Evolutionary conservation across 164 flowering plant genomes (phyloP).

Genomic region (Amborella trichopoda): DNA sequence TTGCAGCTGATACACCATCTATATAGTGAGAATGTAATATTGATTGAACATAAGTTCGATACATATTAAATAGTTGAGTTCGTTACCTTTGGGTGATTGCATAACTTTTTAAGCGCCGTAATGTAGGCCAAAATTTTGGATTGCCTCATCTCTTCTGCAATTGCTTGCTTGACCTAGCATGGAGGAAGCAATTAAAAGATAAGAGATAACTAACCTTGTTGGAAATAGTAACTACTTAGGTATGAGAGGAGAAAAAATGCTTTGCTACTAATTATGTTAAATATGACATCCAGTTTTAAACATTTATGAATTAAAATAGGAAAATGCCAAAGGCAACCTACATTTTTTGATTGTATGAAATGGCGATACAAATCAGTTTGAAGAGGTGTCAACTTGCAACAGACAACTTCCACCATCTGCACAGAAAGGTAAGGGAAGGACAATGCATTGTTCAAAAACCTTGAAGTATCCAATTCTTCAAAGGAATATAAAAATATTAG

Average conservation of each 20-base stretch:
- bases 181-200: neutral
- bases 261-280: no score
- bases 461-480: no score
- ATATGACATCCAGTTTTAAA: no score
- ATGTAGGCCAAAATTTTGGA: slow-evolving; percentile 91
- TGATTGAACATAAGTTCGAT: no score
- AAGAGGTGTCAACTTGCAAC: slow-evolving; percentile 93
- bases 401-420: slow-evolving; percentile 97
- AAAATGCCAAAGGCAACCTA: slow-evolving; percentile 25
- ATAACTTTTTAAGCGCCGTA: slow-evolving; percentile 95
- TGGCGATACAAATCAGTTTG: slow-evolving; percentile 75
- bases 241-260: no score
- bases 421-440: slow-evolving; percentile 1
- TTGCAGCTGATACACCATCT: no score
- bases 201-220: neutral
- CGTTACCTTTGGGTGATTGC: slow-evolving; percentile 98
- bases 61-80: no score
- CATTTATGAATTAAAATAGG: no score
- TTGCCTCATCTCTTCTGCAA: slow-evolving; percentile 66
- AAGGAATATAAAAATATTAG: no score
- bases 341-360: slow-evolving; percentile 95
- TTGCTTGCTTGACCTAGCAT: slow-evolving; percentile 51
- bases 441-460: no score
- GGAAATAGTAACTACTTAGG: neutral
- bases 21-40: no score